Evolutionary conservation across 164 flowering plant species (phyloP).

Genomic region (Santalum album): DNA sequence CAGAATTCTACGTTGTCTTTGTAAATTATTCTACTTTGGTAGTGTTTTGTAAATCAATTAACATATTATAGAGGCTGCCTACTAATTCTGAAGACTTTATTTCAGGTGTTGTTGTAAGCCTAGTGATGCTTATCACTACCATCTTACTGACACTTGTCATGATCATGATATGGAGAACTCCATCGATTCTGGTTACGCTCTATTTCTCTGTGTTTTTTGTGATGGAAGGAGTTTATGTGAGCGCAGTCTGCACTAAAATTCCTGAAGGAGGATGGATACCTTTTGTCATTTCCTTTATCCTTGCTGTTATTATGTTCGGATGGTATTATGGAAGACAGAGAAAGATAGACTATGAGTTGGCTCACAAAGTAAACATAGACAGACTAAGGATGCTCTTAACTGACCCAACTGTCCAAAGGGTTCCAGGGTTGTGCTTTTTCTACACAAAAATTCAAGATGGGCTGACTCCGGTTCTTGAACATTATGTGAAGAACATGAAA

Average conservation of each 20-base stretch:
- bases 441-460: constrained; percentile 72
- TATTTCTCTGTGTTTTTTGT: constrained; percentile 48
- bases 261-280: constrained; percentile 86
- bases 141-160: constrained; percentile 60
- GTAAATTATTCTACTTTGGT: too few species aligned
- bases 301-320: constrained; percentile 73
- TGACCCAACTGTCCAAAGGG: constrained; percentile 56
- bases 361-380: constrained; percentile 44
- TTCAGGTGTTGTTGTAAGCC: constrained; percentile 78
- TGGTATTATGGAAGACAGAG: constrained; percentile 82
- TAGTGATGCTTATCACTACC: constrained; percentile 85
- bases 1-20: too few species aligned
- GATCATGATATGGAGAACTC: constrained; percentile 74
- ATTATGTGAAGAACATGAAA: constrained; percentile 63
- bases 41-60: neutral
- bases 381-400: constrained; percentile 37
- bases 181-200: constrained; percentile 36
- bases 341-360: constrained; percentile 58
- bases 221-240: constrained; percentile 69
- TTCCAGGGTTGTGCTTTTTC: constrained; percentile 73
- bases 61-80: neutral
- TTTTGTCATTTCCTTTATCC: constrained; percentile 71
- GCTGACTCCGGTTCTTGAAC: constrained; percentile 62
- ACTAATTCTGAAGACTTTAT: constrained; percentile 4
- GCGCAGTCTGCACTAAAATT: constrained; percentile 63